Base-by-base conservation (phyloP, 768 basidiomycete genomes). In the Lentinus tigrinus region DNA sequence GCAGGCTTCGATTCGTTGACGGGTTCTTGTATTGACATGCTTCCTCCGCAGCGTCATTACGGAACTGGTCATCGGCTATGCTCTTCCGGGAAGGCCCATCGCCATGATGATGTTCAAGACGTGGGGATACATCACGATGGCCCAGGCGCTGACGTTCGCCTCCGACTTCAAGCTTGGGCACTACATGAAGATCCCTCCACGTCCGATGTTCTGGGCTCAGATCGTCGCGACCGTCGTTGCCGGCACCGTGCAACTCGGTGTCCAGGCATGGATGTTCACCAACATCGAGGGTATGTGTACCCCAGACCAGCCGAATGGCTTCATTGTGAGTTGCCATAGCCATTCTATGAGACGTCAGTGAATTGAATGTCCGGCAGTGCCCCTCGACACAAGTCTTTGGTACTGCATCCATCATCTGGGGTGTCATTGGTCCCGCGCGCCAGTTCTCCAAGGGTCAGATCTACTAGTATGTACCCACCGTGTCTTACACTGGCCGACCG, bases 21-120 rank as follows among this genome's bases (percentile, higher is more conserved):
- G 26, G 4, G 28, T 23, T 61, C 56, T 34, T 11, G 5, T 19
- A 4, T 24, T 14, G 31, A 17, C 36, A 40, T 4, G 31, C 38
- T 2, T 2, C 23, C 21, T 27, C 54, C 48, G 13, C 24, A 84
- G 81, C 66, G 88, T 91, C 27, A 81, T 91, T 58, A 86, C 88
- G 1, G 89, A 92, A 67, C 75, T 91, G 27, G 81, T 91, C 53
- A 81, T 86, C 42, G 89, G 89, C 14, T 85, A 81, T 54, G 68
- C 75, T 34, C 69, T 80, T 23, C 80, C 79, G 61, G 89, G 89
- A 10, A 81, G 79, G 58, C 87, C 90, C 6, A 80, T 89, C 57
- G 88, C 88, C 2, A 84, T 88, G 82, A 87, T 89, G 87, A 82
- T 89, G 80, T 88, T 85, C 77, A 87, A 85, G 82, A 86, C 80